Conservation (phyloP, 1,284 basidiomycete species). For the Malassezia sympodialis region DNA sequence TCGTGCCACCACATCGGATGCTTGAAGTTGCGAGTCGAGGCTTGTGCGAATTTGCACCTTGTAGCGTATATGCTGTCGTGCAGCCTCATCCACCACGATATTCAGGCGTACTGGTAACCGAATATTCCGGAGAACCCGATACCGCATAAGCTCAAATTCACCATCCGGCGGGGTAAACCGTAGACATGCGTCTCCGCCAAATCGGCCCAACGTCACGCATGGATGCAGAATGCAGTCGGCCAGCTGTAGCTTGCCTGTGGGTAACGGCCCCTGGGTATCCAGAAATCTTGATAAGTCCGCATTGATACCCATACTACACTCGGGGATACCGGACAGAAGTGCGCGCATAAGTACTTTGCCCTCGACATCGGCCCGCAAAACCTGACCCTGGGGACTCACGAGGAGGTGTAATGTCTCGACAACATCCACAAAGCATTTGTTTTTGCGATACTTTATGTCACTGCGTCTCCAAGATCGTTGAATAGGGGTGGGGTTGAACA, state of each 20-base stretch:
- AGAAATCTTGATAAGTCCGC: slow-evolving; percentile 79
- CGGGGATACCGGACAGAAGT: slow-evolving; percentile 85
- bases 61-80: slow-evolving; percentile 82
- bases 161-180: slow-evolving; percentile 96
- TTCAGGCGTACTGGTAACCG: slow-evolving; percentile 84
- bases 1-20: slow-evolving; percentile 77
- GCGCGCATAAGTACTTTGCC: slow-evolving; percentile 97
- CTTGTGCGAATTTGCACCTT: slow-evolving; percentile 76
- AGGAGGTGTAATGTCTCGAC: slow-evolving; percentile 91
- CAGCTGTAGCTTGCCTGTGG: slow-evolving; percentile 55
- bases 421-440: slow-evolving; percentile 95
- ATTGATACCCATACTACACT: slow-evolving; percentile 96
- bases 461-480: slow-evolving; percentile 68
- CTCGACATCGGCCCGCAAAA: slow-evolving; percentile 91
- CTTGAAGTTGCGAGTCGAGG: slow-evolving; percentile 82
- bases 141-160: slow-evolving; percentile 97
- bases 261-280: not conserved
- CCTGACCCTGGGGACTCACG: slow-evolving; percentile 88
- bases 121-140: slow-evolving; percentile 88
- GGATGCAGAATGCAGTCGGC: slow-evolving; percentile 99
- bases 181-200: slow-evolving; percentile 83
- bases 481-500: slow-evolving; percentile 66
- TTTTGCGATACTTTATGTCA: slow-evolving; percentile 96
- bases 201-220: slow-evolving; percentile 87
- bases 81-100: slow-evolving; percentile 82